Base-by-base conservation (phyloP, 75 land plant species). In the Selaginella moellendorffii region DNA sequence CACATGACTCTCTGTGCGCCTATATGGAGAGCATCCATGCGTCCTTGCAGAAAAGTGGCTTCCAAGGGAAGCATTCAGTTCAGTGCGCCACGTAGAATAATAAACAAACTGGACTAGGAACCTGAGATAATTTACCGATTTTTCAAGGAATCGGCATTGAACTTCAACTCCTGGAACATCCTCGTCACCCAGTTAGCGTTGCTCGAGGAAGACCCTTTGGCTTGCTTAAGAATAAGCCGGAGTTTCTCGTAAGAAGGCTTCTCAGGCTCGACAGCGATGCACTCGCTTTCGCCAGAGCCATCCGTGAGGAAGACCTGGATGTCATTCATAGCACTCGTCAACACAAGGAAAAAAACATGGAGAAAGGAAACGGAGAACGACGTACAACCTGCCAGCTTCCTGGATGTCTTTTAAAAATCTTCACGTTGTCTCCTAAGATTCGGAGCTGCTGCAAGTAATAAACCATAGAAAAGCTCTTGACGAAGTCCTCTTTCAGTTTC, bases 381-480 rank as follows among this genome's bases (percentile, higher is more conserved):
- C 5, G n/a, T 19, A 62, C n/a, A 54, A 77, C 79, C 79, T 77
- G 77, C 79, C 79, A 77, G 56, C 69, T 30, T 61, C 78, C 79
- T 31, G 79, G 79, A 75, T 74, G 74, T 20, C 78, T 29, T 53
- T 70, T 77, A 54, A 77, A 30, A 18, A 77, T 24, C 25, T 72
- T 51, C 19, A 77, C 78, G 66, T 77, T 77, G 31, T 77, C 78
- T 10, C 79, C 79, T 54, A 74, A 61, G 26, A 77, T 69, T 20
- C 79, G 78, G 20, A 69, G 61, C 64, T 77, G 79, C 54, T 77
- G 74, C 64, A 77, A 30, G 36, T 26, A 75, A 30, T 77, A 77
- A 22, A 69, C 78, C 52, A 54, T 69, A 28, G 53, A 60, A 62
- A 77, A 77, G 31, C 65, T 74, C 27, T 71, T 63, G 25, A 77